phyloP scores from a whole-genome alignment of 83 land plant genomes.

The Larix sibirica region DNA sequence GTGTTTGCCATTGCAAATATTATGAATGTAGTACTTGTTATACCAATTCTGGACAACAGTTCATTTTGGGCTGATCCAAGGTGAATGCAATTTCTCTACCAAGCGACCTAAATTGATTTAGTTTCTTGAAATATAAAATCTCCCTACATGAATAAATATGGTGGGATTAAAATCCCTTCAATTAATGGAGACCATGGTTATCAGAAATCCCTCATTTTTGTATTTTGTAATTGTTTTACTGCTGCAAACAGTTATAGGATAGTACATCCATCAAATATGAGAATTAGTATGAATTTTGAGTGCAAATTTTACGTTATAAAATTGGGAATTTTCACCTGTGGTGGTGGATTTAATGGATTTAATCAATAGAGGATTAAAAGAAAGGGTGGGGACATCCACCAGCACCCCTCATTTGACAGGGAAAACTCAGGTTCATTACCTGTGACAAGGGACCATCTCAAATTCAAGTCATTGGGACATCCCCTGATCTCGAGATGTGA shows the following conservation, averaged over 20 bases:
- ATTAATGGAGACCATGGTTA: background rate
- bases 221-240: background rate
- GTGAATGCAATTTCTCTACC: conserved; percentile 3
- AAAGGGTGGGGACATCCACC: no score
- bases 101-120: no score
- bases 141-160: background rate
- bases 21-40: conserved; percentile 39
- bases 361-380: no score
- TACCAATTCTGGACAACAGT: conserved; percentile 39
- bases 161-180: background rate
- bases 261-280: background rate
- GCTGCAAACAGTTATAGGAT: background rate
- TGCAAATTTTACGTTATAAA: background rate
- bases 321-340: no score
- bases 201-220: background rate
- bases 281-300: background rate
- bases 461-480: no score
- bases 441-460: no score
- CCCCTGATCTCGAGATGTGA: no score
- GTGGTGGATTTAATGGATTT: no score
- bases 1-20: conserved; percentile 48
- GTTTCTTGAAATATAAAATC: no score
- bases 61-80: conserved; percentile 50
- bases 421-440: no score
- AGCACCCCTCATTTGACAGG: no score